Base-by-base conservation (phyloP, 108 stramenopile species). In the Nitzschia palea region DNA sequence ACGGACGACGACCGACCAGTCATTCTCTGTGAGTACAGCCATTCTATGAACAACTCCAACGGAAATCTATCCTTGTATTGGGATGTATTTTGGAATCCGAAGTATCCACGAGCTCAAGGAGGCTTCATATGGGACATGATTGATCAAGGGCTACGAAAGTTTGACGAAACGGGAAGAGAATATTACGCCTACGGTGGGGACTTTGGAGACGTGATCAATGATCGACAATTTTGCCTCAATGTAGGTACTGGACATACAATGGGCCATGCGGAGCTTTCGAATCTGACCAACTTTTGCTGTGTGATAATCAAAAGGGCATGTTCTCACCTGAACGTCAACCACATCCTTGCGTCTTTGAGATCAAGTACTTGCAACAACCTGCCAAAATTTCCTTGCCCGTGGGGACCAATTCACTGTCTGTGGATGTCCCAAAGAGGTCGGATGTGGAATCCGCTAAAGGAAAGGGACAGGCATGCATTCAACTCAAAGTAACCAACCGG, bases 81-180 rank as follows among this genome's bases (percentile, higher is more conserved):
- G 95, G 65, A 89, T 23, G 67, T 75, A 6, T 95, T 97, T 67
- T 84, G 94, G 74, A 67, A 81, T 51, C 56, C 61, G 50, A 31
- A 71, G 1, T 68, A 71, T 22, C 89, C 87, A 22, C 61, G 92
- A 0, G 67, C 95, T 10, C 97, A 97, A 67, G 98, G 98, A 10
- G 98, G 98, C 17, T 98, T 96, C 72, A 93, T 98, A 36, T 98
- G 98, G 98, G 98, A 98, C 69, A 94, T 92, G 84, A 82, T 96
- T 14, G 98, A 97, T 75, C 97, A 97, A 68, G 96, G 95, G 17
- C 58, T 84, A 3, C 72, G 84, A 23, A 70, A 79, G 29, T 1
- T 22, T 18, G 42, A 65, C 14, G 55, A 45, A 4, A 57, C 61
- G 17, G 79, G 75, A 1, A 57, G 66, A 57, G 43, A 50, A 43